phyloP scores from a whole-genome alignment of 257 asterid genomes.

The Primulina eburnea region DNA sequence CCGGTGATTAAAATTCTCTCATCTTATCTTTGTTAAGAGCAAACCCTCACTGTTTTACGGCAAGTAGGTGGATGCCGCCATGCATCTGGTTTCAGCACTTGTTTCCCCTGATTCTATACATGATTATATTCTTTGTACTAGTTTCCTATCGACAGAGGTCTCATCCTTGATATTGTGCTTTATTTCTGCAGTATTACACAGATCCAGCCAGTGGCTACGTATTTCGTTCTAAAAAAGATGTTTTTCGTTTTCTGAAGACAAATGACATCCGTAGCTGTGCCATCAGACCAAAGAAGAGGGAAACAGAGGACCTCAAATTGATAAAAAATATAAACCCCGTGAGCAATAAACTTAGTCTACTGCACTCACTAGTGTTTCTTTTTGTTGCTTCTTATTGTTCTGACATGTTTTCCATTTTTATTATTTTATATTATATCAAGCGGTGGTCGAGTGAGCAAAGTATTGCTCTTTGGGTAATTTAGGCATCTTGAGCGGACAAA shows the following conservation, averaged over 20 bases:
- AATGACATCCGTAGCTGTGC: slow-evolving; percentile 49
- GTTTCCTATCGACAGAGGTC: not conserved
- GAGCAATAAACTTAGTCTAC: slow-evolving; percentile 33
- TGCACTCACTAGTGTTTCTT: slow-evolving; percentile 3
- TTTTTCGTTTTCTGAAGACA: slow-evolving; percentile 50
- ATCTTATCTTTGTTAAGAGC: not conserved
- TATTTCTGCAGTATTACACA: slow-evolving; percentile 49
- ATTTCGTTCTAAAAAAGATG: slow-evolving; percentile 66
- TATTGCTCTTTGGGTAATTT: not conserved
- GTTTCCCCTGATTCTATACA: not conserved
- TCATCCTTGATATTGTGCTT: not conserved
- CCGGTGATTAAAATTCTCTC: slow-evolving; percentile 39
- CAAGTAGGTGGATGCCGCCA: not conserved
- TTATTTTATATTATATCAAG: not conserved
- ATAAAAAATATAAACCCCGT: slow-evolving; percentile 30
- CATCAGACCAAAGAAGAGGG: slow-evolving; percentile 45
- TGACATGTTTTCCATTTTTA: not conserved
- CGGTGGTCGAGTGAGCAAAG: not conserved
- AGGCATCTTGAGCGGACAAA: not conserved
- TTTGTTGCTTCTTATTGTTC: slow-evolving; percentile 4
- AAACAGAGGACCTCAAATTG: slow-evolving; percentile 17
- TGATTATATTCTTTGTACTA: not conserved
- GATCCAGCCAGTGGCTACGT: slow-evolving; percentile 62
- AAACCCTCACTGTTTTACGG: not conserved
- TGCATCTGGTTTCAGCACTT: not conserved